These are phyloP conservation scores for Ailanthus altissimus DNA, from an alignment of 345 rosid genomes.

Conservation along the genomic window DNA sequence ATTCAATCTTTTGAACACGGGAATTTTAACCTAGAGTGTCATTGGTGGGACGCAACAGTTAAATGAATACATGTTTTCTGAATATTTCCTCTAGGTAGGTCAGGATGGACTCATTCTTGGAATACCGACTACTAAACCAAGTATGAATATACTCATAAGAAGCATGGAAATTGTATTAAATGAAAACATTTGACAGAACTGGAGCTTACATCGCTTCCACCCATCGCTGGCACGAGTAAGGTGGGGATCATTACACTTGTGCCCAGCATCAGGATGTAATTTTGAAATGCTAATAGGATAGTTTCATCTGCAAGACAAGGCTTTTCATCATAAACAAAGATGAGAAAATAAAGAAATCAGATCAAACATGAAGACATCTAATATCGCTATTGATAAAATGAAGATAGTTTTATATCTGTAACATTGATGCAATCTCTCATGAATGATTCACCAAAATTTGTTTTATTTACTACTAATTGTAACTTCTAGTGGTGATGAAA, in stretches of 20 bases:
- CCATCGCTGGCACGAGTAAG: constrained; percentile 85
- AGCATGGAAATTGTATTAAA: constrained; percentile 9
- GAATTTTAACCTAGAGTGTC: constrained; percentile 16
- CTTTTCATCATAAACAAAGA: constrained; percentile 4
- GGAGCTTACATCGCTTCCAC: constrained; percentile 70
- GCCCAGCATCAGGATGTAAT: constrained; percentile 90
- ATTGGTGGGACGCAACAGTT: constrained; percentile 13
- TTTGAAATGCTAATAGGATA: constrained; percentile 79
- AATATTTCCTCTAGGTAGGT: neutral
- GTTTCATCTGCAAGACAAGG: constrained; percentile 70
- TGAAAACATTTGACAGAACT: constrained; percentile 4
- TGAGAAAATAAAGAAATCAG: constrained; percentile 4
- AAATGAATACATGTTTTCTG: constrained; percentile 10
- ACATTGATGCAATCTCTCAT: neutral
- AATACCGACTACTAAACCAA: constrained; percentile 4
- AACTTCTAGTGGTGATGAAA: neutral
- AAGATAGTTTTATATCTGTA: neutral
- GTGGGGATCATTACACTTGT: constrained; percentile 85
- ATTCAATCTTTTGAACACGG: neutral
- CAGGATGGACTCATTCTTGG: neutral
- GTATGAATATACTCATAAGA: neutral
- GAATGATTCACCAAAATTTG: neutral
- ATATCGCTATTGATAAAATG: neutral
- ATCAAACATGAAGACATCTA: neutral
- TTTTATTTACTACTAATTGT: neutral